Conservation (phyloP, 1,139 yeast genomes). For the Kurtzmaniella natalensis region DNA sequence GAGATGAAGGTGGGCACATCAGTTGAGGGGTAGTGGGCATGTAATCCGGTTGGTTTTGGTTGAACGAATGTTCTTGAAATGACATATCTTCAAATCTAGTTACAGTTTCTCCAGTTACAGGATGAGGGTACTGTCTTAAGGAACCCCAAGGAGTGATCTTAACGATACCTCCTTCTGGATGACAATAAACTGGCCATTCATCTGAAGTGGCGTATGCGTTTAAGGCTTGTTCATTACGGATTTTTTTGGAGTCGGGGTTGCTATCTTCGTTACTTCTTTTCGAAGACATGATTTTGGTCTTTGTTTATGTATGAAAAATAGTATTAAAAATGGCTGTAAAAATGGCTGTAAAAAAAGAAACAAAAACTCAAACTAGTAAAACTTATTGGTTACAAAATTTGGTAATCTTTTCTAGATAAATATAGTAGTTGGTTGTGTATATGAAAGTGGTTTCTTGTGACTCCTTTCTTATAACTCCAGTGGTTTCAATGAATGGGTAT, state of each 20-base stretch:
- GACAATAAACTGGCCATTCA: conserved; percentile 59
- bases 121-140: conserved; percentile 30
- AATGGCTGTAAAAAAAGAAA: background rate
- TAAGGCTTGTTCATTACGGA: conserved; percentile 18
- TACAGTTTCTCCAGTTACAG: conserved; percentile 30
- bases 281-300: conserved; percentile 8
- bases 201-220: conserved; percentile 24
- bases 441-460: no score
- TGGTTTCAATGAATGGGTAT: no score
- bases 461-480: no score
- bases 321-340: no score
- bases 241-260: conserved; percentile 21
- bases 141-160: conserved; percentile 65
- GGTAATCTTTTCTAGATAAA: no score
- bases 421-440: no score
- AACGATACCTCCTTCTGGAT: conserved; percentile 62
- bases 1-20: conserved; percentile 10
- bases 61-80: conserved; percentile 35
- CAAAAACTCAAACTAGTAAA: no score
- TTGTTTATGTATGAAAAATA: background rate
- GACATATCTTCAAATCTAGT: conserved; percentile 42
- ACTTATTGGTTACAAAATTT: background rate
- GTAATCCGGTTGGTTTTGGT: conserved; percentile 14
- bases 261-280: conserved; percentile 26
- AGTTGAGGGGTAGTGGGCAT: conserved; percentile 9